phyloP scores from a whole-genome alignment of 495 filamentous ascomycete genomes.

The Halenospora varia region DNA sequence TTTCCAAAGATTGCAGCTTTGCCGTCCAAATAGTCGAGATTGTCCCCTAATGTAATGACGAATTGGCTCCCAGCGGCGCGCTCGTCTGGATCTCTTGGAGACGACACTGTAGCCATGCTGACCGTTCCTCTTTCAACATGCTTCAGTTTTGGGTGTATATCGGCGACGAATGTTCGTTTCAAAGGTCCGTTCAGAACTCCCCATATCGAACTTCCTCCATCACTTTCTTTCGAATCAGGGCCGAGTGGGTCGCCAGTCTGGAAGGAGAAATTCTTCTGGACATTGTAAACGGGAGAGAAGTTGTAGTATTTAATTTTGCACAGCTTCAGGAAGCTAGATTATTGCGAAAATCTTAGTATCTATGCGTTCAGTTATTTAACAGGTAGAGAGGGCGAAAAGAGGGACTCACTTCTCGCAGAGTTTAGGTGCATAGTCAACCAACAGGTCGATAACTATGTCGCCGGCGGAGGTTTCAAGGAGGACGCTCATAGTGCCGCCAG shows the following conservation, averaged over 20 bases:
- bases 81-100: conserved; percentile 71
- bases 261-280: conserved; percentile 90
- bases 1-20: conserved; percentile 93
- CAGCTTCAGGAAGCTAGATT: conserved; percentile 85
- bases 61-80: conserved; percentile 85
- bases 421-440: conserved; percentile 81
- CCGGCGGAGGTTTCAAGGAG: conserved; percentile 87
- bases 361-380: conserved; percentile 16
- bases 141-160: conserved; percentile 78
- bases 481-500: conserved; percentile 52
- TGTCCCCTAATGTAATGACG: conserved; percentile 80
- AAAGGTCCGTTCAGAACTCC: conserved; percentile 68
- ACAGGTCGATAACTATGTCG: conserved; percentile 88
- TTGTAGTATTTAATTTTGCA: conserved; percentile 99
- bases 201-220: conserved; percentile 92
- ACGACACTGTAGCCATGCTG: conserved; percentile 86
- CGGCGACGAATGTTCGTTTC: conserved; percentile 75
- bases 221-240: conserved; percentile 72
- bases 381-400: conserved; percentile 7
- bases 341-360: conserved; percentile 45
- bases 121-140: conserved; percentile 85
- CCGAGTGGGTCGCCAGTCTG: conserved; percentile 93
- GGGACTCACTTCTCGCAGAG: conserved; percentile 82
- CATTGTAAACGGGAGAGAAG: conserved; percentile 81
- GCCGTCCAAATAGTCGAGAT: conserved; percentile 83